These are phyloP conservation scores for Zymoseptoria ardabiliae DNA, from an alignment of 2,329 filamentous ascomycete genomes.

Conservation along the genomic window DNA sequence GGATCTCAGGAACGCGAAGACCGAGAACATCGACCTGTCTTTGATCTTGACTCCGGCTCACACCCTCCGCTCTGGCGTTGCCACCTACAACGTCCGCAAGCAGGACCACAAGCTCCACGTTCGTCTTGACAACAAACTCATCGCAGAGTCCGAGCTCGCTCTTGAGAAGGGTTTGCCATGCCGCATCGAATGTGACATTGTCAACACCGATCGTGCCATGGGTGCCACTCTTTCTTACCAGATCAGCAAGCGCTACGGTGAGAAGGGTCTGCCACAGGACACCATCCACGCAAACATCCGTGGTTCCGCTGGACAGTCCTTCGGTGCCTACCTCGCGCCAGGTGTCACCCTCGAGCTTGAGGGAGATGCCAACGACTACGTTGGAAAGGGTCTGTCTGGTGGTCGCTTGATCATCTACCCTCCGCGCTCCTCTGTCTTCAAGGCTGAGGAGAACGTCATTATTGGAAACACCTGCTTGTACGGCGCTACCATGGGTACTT, in stretches of 20 bases:
- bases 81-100: conserved; percentile 96
- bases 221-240: conserved; percentile 94
- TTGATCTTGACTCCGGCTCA: conserved; percentile 93
- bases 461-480: conserved; percentile 94
- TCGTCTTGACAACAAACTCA: conserved; percentile 92
- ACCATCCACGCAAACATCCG: conserved; percentile 96
- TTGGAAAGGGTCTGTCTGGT: conserved; percentile 90
- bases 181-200: conserved; percentile 88
- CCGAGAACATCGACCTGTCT: conserved; percentile 84
- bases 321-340: conserved; percentile 86
- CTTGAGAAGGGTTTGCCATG: conserved; percentile 90
- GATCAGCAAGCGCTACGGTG: conserved; percentile 85
- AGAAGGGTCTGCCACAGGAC: conserved; percentile 80
- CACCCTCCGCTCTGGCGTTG: conserved; percentile 85
- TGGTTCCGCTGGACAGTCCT: conserved; percentile 92
- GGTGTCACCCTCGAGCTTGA: conserved; percentile 93
- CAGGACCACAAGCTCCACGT: conserved; percentile 92
- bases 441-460: conserved; percentile 91
- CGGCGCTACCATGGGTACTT: conserved; percentile 81
- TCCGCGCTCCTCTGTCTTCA: conserved; percentile 81
- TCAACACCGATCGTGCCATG: conserved; percentile 92
- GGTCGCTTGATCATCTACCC: conserved; percentile 91
- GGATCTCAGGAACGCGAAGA: conserved; percentile 81
- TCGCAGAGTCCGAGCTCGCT: conserved; percentile 88
- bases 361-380: conserved; percentile 93